A percentile compares a stretch with the other conserved stretches of the same genome.
These are phyloP conservation scores for Zizania latifolia DNA, from an alignment of 176 grass and related monocot genomes.

Conservation along the genomic window DNA sequence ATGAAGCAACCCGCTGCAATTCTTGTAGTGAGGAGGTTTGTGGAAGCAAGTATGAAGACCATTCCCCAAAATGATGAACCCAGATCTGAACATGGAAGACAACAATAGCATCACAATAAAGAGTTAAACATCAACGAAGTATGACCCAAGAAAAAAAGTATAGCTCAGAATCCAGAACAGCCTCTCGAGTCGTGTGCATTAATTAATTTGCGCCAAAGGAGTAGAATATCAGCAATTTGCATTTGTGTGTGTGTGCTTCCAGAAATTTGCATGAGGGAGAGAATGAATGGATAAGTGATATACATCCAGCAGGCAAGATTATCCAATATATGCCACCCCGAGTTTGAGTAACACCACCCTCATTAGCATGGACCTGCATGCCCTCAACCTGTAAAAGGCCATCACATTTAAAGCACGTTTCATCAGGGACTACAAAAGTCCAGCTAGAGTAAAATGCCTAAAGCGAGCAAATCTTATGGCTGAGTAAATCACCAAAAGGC, in stretches of 20 bases:
- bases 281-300: slow-evolving; percentile 11
- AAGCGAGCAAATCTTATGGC: background rate
- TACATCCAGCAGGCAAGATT: slow-evolving; percentile 99
- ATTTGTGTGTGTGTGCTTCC: background rate
- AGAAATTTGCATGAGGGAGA: background rate
- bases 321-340: slow-evolving; percentile 98
- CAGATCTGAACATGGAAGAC: slow-evolving; percentile 60
- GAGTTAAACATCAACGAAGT: background rate
- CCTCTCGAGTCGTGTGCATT: background rate
- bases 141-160: slow-evolving; percentile 1
- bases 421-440: background rate
- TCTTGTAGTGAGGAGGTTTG: slow-evolving; percentile 80
- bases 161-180: slow-evolving; percentile 13
- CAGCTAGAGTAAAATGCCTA: background rate
- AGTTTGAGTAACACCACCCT: slow-evolving; percentile 86
- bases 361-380: slow-evolving; percentile 94
- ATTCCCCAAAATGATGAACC: slow-evolving; percentile 99
- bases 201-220: background rate
- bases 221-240: background rate
- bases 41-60: slow-evolving; percentile 94
- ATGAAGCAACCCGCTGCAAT: slow-evolving; percentile 90
- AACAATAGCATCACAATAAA: slow-evolving; percentile 4
- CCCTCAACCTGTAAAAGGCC: slow-evolving; percentile 71
- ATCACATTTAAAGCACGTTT: slow-evolving; percentile 2
- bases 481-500: background rate